Evolutionary conservation across 345 rosid species (phyloP).

Genomic region (Cardamine resedifolia): DNA sequence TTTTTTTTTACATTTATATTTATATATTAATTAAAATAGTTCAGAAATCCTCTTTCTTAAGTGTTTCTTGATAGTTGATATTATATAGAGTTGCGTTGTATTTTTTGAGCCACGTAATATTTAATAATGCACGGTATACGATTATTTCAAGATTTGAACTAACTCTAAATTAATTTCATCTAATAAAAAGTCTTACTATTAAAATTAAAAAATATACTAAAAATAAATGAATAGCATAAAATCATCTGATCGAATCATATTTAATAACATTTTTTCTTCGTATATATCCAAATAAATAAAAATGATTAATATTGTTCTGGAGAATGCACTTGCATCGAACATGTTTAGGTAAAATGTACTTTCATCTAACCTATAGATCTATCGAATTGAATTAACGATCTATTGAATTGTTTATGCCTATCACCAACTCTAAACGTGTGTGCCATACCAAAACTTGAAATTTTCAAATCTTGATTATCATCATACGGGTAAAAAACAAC

Average conservation of each 20-base stretch:
- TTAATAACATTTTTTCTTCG: background rate
- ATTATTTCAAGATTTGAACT: background rate
- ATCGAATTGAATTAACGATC: background rate
- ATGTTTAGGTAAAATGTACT: constrained; percentile 9
- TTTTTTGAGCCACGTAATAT: background rate
- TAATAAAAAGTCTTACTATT: background rate
- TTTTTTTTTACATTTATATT: too few species aligned
- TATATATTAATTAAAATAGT: too few species aligned
- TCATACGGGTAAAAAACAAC: background rate
- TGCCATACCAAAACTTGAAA: constrained; percentile 20
- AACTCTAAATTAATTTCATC: background rate
- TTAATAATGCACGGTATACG: background rate
- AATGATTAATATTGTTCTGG: background rate
- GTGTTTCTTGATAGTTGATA: background rate
- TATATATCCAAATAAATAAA: background rate
- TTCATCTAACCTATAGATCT: constrained; percentile 12
- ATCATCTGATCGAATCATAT: background rate
- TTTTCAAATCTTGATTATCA: background rate
- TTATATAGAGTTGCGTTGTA: background rate
- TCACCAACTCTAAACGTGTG: constrained; percentile 26
- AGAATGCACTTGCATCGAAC: background rate
- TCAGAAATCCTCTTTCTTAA: background rate
- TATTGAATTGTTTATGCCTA: background rate
- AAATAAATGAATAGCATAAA: background rate
- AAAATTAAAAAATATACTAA: background rate